A percentile compares a stretch with the other conserved stretches of the same genome.
phyloP scores from a whole-genome alignment of 2,329 filamentous ascomycete species.

The Pleoardoris graminearum region DNA sequence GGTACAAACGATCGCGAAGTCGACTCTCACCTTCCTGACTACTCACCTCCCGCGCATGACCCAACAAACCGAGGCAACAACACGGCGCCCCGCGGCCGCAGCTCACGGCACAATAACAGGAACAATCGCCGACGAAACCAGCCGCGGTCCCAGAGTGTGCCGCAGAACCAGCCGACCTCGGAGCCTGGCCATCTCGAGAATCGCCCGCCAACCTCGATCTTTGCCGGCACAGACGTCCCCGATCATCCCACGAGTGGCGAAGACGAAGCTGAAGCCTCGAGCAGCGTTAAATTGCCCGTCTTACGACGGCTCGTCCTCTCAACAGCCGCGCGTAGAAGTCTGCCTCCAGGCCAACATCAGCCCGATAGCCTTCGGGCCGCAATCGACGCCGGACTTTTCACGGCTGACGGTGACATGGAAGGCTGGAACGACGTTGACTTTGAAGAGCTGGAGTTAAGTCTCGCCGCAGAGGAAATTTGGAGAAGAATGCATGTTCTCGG shows the following conservation, averaged over 20 bases:
- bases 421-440: neutral
- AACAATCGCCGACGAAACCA: neutral
- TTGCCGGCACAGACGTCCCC: neutral
- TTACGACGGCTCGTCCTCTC: neutral
- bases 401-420: neutral
- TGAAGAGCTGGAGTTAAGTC: neutral
- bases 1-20: neutral
- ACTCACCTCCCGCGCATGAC: neutral
- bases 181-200: neutral
- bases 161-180: slow-evolving; percentile 6
- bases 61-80: neutral
- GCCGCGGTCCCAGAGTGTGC: neutral
- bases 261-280: neutral
- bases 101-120: neutral
- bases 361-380: neutral
- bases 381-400: neutral
- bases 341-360: neutral
- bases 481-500: neutral
- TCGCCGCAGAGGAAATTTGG: neutral
- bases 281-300: neutral
- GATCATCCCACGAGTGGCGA: neutral
- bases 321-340: too few relatives aligned
- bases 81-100: neutral
- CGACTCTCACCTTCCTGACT: neutral
- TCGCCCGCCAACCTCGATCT: neutral